Conservation (phyloP, 176 grass and related monocot species). For the sorghum (Sorghum bicolor) region DNA sequence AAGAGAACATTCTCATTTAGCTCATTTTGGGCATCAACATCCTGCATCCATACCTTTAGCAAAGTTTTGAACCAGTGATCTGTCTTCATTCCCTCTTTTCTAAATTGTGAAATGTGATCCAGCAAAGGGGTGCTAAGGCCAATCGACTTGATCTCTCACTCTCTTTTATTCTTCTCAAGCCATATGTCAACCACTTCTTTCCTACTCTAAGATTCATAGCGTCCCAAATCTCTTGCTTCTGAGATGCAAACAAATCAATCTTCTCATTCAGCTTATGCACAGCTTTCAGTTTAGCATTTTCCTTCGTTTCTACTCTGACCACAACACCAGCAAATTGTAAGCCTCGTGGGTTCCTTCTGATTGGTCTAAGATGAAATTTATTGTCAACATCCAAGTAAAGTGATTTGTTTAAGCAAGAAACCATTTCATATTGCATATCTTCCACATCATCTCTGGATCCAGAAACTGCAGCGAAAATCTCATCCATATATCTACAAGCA, state of each 20-base stretch:
- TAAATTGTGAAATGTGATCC: conserved; percentile 79
- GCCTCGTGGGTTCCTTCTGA: conserved; percentile 41
- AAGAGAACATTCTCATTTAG: conserved; percentile 64
- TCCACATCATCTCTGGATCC: conserved; percentile 59
- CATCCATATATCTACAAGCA: conserved; percentile 94
- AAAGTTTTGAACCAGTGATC: conserved; percentile 96
- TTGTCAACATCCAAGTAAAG: conserved; percentile 65
- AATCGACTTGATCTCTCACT: conserved; percentile 90
- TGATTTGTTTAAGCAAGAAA: conserved; percentile 53
- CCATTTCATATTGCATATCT: conserved; percentile 60
- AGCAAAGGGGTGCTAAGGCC: conserved; percentile 77
- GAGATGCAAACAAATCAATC: conserved; percentile 74
- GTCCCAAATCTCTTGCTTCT: conserved; percentile 92
- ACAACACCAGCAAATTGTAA: conserved; percentile 73
- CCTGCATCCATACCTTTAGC: conserved; percentile 90
- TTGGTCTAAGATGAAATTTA: conserved; percentile 38
- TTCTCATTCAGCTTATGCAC: conserved; percentile 92
- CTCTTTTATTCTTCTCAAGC: conserved; percentile 91
- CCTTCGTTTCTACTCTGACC: conserved; percentile 43
- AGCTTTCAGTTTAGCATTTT: conserved; percentile 55
- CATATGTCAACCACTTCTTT: conserved; percentile 91
- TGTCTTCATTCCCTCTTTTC: conserved; percentile 95
- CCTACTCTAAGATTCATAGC: conserved; percentile 83
- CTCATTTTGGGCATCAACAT: conserved; percentile 67
- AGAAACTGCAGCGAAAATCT: conserved; percentile 77